phyloP scores from a whole-genome alignment of 768 basidiomycete genomes.

The Rhizopogon rudus region DNA sequence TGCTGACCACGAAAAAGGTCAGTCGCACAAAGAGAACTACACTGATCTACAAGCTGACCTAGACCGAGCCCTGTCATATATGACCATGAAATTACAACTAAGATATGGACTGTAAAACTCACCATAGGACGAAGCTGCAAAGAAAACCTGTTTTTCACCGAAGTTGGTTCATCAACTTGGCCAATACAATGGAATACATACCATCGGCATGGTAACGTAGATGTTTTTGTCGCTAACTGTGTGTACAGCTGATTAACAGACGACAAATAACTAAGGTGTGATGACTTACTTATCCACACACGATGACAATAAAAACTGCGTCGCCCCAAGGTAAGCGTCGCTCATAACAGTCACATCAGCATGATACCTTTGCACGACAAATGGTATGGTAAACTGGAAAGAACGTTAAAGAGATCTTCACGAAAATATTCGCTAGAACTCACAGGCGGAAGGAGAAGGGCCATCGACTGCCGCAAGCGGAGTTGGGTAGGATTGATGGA shows the following conservation, averaged over 20 bases:
- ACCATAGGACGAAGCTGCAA: neutral
- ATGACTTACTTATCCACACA: slow-evolving; percentile 5
- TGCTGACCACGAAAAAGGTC: neutral
- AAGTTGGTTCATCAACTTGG: neutral
- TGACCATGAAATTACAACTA: neutral
- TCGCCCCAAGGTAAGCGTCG: neutral
- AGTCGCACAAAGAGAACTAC: neutral
- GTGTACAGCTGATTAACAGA: neutral
- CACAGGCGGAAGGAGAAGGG: neutral
- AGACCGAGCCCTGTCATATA: neutral
- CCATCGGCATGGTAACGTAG: neutral
- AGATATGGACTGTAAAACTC: neutral
- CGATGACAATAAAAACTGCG: slow-evolving; percentile 4
- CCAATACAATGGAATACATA: neutral
- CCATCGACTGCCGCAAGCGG: neutral
- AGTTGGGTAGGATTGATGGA: neutral
- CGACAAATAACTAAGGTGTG: neutral
- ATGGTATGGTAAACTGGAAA: neutral
- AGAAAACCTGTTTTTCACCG: neutral
- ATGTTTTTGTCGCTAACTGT: neutral
- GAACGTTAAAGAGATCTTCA: neutral
- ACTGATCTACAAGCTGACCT: neutral
- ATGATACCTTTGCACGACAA: neutral
- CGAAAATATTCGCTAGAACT: neutral
- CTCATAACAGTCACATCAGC: neutral